A percentile compares a stretch with the other conserved stretches of the same genome.
These are phyloP conservation scores for Wickerhamomyces subpelliculosus DNA, from an alignment of 805 yeast genomes.

Conservation along the genomic window DNA sequence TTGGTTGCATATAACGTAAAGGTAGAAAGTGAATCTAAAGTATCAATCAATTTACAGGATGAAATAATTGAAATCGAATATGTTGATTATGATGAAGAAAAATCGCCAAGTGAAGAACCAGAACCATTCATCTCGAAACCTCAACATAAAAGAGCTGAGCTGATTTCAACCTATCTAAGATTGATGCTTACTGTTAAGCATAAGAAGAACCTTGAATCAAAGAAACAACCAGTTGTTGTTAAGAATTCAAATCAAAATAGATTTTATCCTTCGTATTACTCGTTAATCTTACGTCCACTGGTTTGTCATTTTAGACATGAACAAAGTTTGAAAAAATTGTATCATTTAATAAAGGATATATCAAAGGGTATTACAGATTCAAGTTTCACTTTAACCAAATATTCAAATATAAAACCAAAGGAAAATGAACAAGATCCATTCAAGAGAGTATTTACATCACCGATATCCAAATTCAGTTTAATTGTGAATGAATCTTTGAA, in stretches of 20 bases:
- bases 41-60: conserved; percentile 57
- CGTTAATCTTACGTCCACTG: conserved; percentile 46
- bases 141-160: conserved; percentile 28
- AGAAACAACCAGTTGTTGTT: conserved; percentile 16
- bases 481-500: conserved; percentile 6
- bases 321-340: conserved; percentile 24
- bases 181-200: conserved; percentile 29
- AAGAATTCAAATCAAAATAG: conserved; percentile 4
- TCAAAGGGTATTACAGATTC: conserved; percentile 4
- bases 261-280: conserved; percentile 29
- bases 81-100: conserved; percentile 34
- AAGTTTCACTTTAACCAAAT: conserved; percentile 11
- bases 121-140: conserved; percentile 30
- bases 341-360: conserved; percentile 9
- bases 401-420: conserved; percentile 9
- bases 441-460: conserved; percentile 14
- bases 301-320: conserved; percentile 56
- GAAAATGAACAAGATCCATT: conserved; percentile 11
- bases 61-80: conserved; percentile 67
- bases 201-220: conserved; percentile 28
- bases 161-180: conserved; percentile 26
- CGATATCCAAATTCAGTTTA: conserved; percentile 26
- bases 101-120: conserved; percentile 31
- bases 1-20: conserved; percentile 65
- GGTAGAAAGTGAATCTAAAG: conserved; percentile 54